Conservation (phyloP, 208 protist species). For the Leishmania martiniquensis region DNA sequence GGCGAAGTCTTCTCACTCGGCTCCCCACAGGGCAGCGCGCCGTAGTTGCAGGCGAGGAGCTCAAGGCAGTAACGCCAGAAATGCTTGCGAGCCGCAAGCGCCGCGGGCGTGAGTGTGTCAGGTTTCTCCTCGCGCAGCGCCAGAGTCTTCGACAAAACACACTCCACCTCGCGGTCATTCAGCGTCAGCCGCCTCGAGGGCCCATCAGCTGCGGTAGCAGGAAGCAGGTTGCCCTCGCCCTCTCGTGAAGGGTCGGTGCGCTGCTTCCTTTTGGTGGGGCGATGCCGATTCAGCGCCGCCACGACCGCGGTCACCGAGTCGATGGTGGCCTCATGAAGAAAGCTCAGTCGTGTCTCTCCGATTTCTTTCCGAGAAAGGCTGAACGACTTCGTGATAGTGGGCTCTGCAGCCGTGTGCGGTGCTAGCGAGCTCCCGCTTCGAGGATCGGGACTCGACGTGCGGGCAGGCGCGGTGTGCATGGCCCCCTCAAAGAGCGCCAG, state of each 20-base stretch:
- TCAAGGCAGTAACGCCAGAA: constrained; percentile 52
- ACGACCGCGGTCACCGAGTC: constrained; percentile 33
- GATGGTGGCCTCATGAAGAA: constrained; percentile 38
- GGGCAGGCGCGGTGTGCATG: constrained; percentile 7
- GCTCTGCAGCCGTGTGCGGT: not conserved
- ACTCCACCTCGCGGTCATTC: constrained; percentile 59
- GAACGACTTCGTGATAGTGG: not conserved
- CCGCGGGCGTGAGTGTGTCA: not conserved
- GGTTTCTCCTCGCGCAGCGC: not conserved
- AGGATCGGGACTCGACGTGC: not conserved
- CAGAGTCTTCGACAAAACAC: constrained; percentile 53
- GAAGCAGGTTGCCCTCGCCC: not conserved
- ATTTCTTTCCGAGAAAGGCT: constrained; percentile 40
- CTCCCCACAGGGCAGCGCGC: not conserved
- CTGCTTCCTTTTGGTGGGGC: not conserved
- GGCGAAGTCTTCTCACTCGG: not conserved
- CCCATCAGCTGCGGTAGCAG: not conserved
- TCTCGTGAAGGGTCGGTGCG: not conserved
- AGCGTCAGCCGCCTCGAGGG: constrained; percentile 14
- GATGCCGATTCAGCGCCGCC: constrained; percentile 28
- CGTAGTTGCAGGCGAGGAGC: constrained; percentile 49
- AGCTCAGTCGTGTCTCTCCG: constrained; percentile 36
- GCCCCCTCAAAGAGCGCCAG: constrained; percentile 41
- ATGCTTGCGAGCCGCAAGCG: not conserved
- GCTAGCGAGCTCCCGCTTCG: not conserved